phyloP scores from a whole-genome alignment of 768 basidiomycete genomes.

The Suillus americanus region DNA sequence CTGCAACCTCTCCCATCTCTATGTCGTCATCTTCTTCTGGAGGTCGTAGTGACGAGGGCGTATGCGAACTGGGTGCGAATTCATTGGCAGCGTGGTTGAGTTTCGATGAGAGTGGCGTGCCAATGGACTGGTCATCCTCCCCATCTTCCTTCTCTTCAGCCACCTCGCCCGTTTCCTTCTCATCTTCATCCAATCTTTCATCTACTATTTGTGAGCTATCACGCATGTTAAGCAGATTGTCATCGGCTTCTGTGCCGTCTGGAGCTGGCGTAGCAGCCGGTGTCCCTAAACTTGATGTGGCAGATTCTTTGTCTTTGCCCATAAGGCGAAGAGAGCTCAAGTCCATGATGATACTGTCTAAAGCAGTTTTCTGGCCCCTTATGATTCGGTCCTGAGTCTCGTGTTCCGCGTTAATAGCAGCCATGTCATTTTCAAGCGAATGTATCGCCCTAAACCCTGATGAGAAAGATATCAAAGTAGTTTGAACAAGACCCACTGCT shows the following conservation, averaged over 20 bases:
- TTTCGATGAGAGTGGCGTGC: constrained; percentile 24
- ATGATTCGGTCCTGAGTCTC: constrained; percentile 69
- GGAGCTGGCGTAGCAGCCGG: constrained; percentile 50
- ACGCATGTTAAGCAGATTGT: constrained; percentile 12
- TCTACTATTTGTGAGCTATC: constrained; percentile 12
- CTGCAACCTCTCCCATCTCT: constrained; percentile 90
- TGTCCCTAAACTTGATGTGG: constrained; percentile 39
- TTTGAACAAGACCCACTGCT: constrained; percentile 53
- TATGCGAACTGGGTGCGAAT: constrained; percentile 32
- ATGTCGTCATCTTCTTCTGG: constrained; percentile 61
- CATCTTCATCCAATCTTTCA: constrained; percentile 36
- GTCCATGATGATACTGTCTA: constrained; percentile 65
- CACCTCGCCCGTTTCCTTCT: constrained; percentile 43
- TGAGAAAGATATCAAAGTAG: neutral
- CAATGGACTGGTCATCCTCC: constrained; percentile 35
- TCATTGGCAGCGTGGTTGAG: constrained; percentile 34
- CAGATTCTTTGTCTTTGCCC: constrained; percentile 63
- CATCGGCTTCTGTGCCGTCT: constrained; percentile 32
- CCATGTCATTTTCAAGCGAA: constrained; percentile 75
- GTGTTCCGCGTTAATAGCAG: constrained; percentile 70
- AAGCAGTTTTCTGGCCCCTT: constrained; percentile 63
- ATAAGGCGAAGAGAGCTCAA: constrained; percentile 61
- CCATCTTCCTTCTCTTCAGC: constrained; percentile 37
- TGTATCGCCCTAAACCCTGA: constrained; percentile 53
- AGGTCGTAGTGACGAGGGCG: constrained; percentile 26